Base-by-base conservation (phyloP, 2,329 filamentous ascomycete genomes). In the Talaromyces funiculosus region DNA sequence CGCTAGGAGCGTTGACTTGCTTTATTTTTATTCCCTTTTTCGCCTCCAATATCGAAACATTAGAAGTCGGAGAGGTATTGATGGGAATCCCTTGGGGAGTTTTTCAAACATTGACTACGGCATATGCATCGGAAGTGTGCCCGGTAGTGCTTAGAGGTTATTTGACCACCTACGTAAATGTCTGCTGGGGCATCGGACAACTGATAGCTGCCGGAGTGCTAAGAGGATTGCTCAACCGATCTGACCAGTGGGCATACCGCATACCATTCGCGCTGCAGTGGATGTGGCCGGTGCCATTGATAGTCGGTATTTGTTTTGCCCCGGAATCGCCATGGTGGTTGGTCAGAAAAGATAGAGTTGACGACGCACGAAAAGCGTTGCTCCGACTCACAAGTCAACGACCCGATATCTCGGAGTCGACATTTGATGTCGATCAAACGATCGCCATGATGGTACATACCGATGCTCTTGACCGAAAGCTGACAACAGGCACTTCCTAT, bases 371-470 rank as follows among this genome's bases (percentile, higher is more conserved):
- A 66, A 72, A 71, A 56, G 62, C 74, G 8, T 65, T 77, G 33
- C 64, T 70, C 59, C 69, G 77, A 61, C 66, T 86, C 59, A 81
- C 82, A 4, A 75, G 74, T 65, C 51, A 12, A 38, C 51, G 33
- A 6, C 45, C 70, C 10, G 68, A 71, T 6, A 26, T 38, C 7
- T 64, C 65, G 1, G 86, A 90, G 62, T 86, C 84, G 0, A 83
- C 87, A 62, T 92, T 93, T 67, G 84, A 95, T 68, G 84, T 88
- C 14, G 89, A 95, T 63, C 89, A 94, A 75, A 94, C 90, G 0
- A 81, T 96, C 55, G 87, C 89, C 67, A 94, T 96, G 90, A 96
- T 96, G 89, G 85, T 91, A 1, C 90, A 94, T 70, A 96, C 91
- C 0, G 92, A 89, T 0, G 88, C 88, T 0, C 79, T 95, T n/a